Evolutionary conservation across 495 filamentous ascomycete species (phyloP).

Genomic region (Astrothelium subdiscretum): DNA sequence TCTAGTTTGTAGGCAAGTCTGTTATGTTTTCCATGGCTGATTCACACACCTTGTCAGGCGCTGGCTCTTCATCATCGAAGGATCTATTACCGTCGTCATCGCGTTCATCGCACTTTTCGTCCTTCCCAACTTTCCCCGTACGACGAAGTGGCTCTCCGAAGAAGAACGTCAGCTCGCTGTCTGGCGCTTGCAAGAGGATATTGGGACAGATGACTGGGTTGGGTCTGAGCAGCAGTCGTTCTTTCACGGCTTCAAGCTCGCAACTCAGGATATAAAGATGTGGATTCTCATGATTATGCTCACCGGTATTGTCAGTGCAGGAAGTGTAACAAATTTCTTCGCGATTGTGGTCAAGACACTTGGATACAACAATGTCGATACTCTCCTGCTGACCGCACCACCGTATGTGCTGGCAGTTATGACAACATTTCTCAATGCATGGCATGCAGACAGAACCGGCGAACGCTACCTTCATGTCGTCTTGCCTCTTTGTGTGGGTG

Average conservation of each 20-base stretch:
- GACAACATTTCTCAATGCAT: slow-evolving; percentile 59
- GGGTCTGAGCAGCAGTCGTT: slow-evolving; percentile 4
- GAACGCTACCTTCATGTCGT: slow-evolving; percentile 72
- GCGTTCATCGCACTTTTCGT: slow-evolving; percentile 46
- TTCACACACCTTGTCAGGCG: slow-evolving; percentile 17
- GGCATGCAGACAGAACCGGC: slow-evolving; percentile 66
- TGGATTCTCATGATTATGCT: slow-evolving; percentile 59
- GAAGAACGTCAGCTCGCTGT: slow-evolving; percentile 56
- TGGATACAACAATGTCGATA: slow-evolving; percentile 50
- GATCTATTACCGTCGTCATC: slow-evolving; percentile 43
- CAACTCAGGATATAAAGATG: slow-evolving; percentile 58
- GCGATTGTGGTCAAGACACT: slow-evolving; percentile 72
- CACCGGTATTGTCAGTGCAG: slow-evolving; percentile 31
- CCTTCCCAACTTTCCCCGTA: slow-evolving; percentile 70
- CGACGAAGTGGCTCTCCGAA: slow-evolving; percentile 59
- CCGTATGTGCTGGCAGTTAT: slow-evolving; percentile 49
- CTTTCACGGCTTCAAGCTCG: slow-evolving; percentile 56
- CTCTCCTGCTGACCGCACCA: slow-evolving; percentile 67
- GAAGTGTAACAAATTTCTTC: slow-evolving; percentile 51
- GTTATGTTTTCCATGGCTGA: slow-evolving; percentile 14
- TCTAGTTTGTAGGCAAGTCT: slow-evolving; percentile 10
- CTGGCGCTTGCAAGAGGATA: slow-evolving; percentile 66
- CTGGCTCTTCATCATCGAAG: slow-evolving; percentile 77
- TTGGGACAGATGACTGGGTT: slow-evolving; percentile 56
- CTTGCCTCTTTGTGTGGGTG: slow-evolving; percentile 53